Percentiles rank a stretch among this genome's conserved stretches.
Evolutionary conservation across 306 rosid species (phyloP).

Genomic region (Urtica urens): DNA sequence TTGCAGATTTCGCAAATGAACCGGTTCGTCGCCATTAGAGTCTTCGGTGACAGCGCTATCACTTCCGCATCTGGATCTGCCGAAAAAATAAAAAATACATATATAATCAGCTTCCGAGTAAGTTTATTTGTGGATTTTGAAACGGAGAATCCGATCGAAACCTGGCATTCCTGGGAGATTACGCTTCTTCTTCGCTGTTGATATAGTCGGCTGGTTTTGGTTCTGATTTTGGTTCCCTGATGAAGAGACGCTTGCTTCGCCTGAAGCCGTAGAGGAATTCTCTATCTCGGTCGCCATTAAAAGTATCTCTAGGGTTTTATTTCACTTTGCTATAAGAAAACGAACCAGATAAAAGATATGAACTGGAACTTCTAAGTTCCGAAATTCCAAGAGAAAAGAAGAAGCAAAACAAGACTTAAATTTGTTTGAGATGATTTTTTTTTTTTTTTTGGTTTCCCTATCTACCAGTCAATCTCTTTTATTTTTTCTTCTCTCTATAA

Average conservation of each 20-base stretch:
- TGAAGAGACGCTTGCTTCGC: conserved; percentile 75
- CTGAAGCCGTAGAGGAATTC: conserved; percentile 66
- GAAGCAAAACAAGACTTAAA: conserved; percentile 21
- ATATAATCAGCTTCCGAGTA: neutral
- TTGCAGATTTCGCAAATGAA: conserved; percentile 88
- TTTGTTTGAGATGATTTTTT: conserved; percentile 33
- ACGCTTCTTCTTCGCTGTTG: conserved; percentile 59
- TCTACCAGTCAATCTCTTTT: conserved; percentile 54
- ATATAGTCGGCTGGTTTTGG: conserved; percentile 23
- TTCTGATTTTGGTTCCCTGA: conserved; percentile 39
- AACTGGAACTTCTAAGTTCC: no score
- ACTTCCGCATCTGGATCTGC: conserved; percentile 96
- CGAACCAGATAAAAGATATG: no score
- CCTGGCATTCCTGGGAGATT: conserved; percentile 97
- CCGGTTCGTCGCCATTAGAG: conserved; percentile 73
- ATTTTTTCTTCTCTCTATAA: conserved; percentile 1
- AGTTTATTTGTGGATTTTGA: neutral
- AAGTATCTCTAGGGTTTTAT: conserved; percentile 6
- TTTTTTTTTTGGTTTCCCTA: conserved; percentile 11
- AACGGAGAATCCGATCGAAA: conserved; percentile 4
- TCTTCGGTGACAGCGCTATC: conserved; percentile 78
- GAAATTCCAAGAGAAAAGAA: conserved; percentile 28
- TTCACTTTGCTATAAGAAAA: neutral
- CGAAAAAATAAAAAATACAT: neutral
- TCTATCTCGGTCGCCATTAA: conserved; percentile 61